phyloP scores from a whole-genome alignment of 352 stramenopile species.

The Aphanomyces invadans region DNA sequence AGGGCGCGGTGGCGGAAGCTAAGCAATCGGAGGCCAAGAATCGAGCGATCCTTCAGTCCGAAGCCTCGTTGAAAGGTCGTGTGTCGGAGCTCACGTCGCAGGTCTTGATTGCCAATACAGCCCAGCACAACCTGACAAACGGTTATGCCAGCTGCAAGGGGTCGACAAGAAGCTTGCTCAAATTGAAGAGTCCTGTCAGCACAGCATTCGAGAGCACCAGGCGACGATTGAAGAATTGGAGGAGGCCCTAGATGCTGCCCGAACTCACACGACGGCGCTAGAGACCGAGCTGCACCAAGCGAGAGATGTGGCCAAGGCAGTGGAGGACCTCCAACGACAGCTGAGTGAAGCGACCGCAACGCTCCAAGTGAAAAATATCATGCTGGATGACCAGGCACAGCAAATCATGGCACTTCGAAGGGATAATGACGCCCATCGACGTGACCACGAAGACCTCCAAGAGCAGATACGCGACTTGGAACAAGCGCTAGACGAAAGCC shows the following conservation, averaged over 20 bases:
- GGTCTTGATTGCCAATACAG: neutral
- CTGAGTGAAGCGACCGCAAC: neutral
- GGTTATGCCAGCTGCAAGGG: slow-evolving; percentile 8
- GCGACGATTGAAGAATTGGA: slow-evolving; percentile 8
- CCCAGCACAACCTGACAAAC: no score
- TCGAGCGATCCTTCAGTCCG: neutral
- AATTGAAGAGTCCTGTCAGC: slow-evolving; percentile 13
- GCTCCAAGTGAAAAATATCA: slow-evolving; percentile 25
- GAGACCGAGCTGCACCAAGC: neutral
- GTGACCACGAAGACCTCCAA: neutral
- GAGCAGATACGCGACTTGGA: neutral
- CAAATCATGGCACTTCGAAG: slow-evolving; percentile 1
- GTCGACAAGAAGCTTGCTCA: slow-evolving; percentile 12
- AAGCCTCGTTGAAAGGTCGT: neutral
- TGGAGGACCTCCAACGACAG: neutral
- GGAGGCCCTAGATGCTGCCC: neutral
- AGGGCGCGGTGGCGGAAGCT: neutral
- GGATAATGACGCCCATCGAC: neutral
- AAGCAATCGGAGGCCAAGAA: slow-evolving; percentile 16
- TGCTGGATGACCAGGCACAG: slow-evolving; percentile 20
- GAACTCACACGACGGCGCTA: neutral
- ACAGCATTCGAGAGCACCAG: neutral
- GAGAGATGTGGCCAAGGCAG: neutral
- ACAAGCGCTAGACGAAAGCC: slow-evolving; percentile 15
- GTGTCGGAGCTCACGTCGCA: slow-evolving; percentile 1